These are phyloP conservation scores for Beauveria medogensis DNA, from an alignment of 2,329 filamentous ascomycete genomes.

Conservation along the genomic window DNA sequence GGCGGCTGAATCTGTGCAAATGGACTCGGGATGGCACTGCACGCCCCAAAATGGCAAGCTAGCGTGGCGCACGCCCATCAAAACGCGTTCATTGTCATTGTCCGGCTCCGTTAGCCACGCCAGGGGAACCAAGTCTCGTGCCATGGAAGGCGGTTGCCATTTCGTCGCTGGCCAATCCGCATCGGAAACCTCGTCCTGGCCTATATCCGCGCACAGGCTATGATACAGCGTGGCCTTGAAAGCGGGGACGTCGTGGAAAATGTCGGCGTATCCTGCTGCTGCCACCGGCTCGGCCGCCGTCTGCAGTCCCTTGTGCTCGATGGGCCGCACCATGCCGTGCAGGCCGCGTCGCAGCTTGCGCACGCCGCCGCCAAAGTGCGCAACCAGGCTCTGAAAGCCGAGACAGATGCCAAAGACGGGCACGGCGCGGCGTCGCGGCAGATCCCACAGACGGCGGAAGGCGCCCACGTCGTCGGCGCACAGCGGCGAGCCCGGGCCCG, in stretches of 20 bases:
- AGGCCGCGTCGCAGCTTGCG: slow-evolving; percentile 61
- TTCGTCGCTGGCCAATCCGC: slow-evolving; percentile 28
- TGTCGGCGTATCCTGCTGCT: slow-evolving; percentile 32
- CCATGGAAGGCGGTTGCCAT: slow-evolving; percentile 30
- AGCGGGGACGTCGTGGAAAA: slow-evolving; percentile 54
- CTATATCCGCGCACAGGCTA: slow-evolving; percentile 48
- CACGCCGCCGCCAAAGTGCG: slow-evolving; percentile 59
- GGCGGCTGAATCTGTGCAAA: slow-evolving; percentile 61
- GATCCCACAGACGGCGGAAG: slow-evolving; percentile 67
- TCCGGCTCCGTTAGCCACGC: slow-evolving; percentile 51
- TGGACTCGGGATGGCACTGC: slow-evolving; percentile 86
- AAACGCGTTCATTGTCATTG: slow-evolving; percentile 39
- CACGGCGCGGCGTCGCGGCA: slow-evolving; percentile 49
- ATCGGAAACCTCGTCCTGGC: slow-evolving; percentile 33
- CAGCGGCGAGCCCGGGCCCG: slow-evolving; percentile 77
- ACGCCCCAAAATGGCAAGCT: slow-evolving; percentile 73
- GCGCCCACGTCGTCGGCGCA: slow-evolving; percentile 70
- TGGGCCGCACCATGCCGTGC: slow-evolving; percentile 70
- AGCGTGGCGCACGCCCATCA: slow-evolving; percentile 71
- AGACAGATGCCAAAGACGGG: slow-evolving; percentile 85
- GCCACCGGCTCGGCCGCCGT: background rate
- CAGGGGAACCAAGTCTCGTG: slow-evolving; percentile 44
- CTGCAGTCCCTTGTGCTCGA: slow-evolving; percentile 44
- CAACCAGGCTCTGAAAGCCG: slow-evolving; percentile 75
- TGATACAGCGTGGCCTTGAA: slow-evolving; percentile 74